Evolutionary conservation across 2,329 filamentous ascomycete species (phyloP).

Genomic region (Hypoxylon sp.): DNA sequence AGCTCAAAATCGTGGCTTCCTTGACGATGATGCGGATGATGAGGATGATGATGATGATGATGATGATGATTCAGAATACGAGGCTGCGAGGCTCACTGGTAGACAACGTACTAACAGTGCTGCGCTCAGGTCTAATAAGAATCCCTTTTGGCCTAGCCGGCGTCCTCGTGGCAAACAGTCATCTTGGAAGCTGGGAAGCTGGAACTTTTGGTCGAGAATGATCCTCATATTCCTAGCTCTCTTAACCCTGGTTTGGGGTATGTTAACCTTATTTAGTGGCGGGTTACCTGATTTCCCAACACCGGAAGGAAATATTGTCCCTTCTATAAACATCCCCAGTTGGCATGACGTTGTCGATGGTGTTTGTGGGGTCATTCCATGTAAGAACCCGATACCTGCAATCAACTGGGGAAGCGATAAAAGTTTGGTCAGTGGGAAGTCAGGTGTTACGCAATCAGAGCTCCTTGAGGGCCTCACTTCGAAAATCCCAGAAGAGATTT

Average conservation of each 20-base stretch:
- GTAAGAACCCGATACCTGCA: background rate
- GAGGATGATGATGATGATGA: background rate
- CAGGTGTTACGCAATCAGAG: slow-evolving; percentile 42
- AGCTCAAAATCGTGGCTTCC: no score
- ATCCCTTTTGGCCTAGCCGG: no score
- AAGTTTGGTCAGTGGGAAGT: background rate
- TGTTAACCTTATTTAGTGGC: slow-evolving; percentile 7
- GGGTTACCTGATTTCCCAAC: background rate
- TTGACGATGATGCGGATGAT: slow-evolving; percentile 5
- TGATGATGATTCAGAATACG: background rate
- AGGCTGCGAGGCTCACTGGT: background rate
- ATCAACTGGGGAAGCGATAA: background rate
- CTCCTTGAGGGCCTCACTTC: slow-evolving; percentile 56
- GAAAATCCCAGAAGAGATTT: slow-evolving; percentile 69
- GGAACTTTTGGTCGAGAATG: background rate
- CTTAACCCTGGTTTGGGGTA: slow-evolving; percentile 11
- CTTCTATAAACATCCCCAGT: background rate
- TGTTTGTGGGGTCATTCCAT: slow-evolving; percentile 11
- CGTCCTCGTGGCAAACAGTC: background rate
- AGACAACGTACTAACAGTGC: background rate
- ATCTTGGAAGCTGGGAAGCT: background rate
- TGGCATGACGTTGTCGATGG: slow-evolving; percentile 7
- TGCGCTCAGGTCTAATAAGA: no score
- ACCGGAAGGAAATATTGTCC: background rate
- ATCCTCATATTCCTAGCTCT: slow-evolving; percentile 15